Base-by-base conservation (phyloP, 352 stramenopile species). In the Globisporangium rhizosaccharum region DNA sequence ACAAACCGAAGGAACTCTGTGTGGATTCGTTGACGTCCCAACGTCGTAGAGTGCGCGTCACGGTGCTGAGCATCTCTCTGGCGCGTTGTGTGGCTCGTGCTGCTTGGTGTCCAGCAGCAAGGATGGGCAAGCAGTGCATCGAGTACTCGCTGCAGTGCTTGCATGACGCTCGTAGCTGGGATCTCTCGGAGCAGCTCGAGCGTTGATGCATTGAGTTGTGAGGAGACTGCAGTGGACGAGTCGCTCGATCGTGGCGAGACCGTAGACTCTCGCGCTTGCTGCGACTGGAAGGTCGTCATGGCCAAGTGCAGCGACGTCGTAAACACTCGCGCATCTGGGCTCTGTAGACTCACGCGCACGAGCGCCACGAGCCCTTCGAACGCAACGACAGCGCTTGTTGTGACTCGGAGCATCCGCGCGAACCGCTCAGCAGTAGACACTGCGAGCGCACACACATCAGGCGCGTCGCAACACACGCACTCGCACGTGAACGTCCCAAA, bases 401-500 rank as follows among this genome's bases (percentile, higher is more conserved):
- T 25, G 2, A 72, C 51, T 45, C 56, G 60, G 1, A 71, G 6
- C 0, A 82, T 20, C n/a, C 56, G 18, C 18, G 61, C 30, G n/a
- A 71, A 68, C 1, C 70, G 68, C 51, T 86, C 76, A 0, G 56
- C 72, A n/a, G 69, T 66, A 28, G 62, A 49, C 20, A 80, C n/a
- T 18, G 57, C 65, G 20, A 58, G 57, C 1, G 63, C 57, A 25
- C 70, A 63, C 41, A 75, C 52, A 17, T 79, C 70, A 0, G 54
- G 26, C 36, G 39, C 42, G 44, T 66, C 62, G 36, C 51, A 66
- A 14, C 63, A 55, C 18, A 83, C 17, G 46, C 76, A 85, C 47
- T 83, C 70, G 0, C 72, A 70, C 23, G 85, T 84, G 56, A 82
- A 74, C 10, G 46, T 58, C 23, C 79, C 79, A 56, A 88, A 88